phyloP scores from a whole-genome alignment of 306 rosid genomes.

The Fragaria vesca region DNA sequence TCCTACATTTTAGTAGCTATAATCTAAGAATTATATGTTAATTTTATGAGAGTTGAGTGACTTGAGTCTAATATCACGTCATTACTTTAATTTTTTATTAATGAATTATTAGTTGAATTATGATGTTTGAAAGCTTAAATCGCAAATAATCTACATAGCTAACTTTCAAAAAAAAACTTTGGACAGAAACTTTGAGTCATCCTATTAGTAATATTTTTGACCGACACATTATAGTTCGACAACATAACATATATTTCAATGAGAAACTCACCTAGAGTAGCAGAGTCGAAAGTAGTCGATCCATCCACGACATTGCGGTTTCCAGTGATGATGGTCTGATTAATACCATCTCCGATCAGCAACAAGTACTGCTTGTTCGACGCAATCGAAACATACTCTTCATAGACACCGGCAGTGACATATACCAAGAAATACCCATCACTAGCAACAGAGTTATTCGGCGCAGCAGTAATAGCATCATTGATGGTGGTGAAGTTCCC shows the following conservation, averaged over 20 bases:
- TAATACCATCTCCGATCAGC: constrained; percentile 48
- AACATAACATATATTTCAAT: background rate
- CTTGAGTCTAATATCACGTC: background rate
- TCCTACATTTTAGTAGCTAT: no score
- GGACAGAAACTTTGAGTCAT: no score
- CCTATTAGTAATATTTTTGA: no score
- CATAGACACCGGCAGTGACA: constrained; percentile 38
- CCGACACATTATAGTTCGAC: no score
- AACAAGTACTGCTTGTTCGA: constrained; percentile 35
- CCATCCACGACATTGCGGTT: constrained; percentile 35
- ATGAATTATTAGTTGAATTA: background rate
- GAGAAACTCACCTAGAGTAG: constrained; percentile 30
- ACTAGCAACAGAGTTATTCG: constrained; percentile 34
- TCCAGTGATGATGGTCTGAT: constrained; percentile 40
- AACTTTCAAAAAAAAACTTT: no score
- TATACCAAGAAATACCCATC: constrained; percentile 47
- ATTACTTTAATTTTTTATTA: no score
- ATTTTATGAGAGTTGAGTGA: background rate
- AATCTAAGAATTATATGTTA: no score
- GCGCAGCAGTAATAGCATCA: constrained; percentile 33
- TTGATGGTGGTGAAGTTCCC: constrained; percentile 35
- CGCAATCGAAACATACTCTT: constrained; percentile 33
- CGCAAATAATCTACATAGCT: no score
- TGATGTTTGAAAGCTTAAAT: background rate
- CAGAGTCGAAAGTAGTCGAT: constrained; percentile 40